These are phyloP conservation scores for Fragaria ananassa DNA, from an alignment of 306 rosid species.

Conservation along the genomic window DNA sequence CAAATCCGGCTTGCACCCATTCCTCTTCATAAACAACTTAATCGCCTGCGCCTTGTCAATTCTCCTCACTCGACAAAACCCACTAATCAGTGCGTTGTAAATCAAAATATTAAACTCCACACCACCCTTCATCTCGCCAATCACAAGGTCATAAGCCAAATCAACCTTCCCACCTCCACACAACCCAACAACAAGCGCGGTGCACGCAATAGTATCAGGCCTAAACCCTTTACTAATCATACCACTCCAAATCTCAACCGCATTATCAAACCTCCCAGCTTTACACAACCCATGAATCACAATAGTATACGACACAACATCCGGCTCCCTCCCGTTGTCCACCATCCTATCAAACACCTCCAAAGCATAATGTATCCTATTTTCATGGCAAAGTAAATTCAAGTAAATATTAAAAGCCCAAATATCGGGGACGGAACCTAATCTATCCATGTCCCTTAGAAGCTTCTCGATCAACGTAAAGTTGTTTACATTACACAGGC, in stretches of 20 bases:
- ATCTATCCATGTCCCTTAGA: conserved; percentile 52
- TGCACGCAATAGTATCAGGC: conserved; percentile 62
- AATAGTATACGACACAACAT: conserved; percentile 65
- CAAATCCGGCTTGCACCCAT: conserved; percentile 75
- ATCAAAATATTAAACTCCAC: conserved; percentile 48
- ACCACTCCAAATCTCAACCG: conserved; percentile 51
- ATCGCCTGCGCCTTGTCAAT: conserved; percentile 67
- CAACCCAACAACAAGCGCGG: conserved; percentile 73
- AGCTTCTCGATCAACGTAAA: conserved; percentile 55
- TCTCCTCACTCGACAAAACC: conserved; percentile 66
- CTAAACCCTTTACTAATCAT: conserved; percentile 54
- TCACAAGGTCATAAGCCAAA: conserved; percentile 78
- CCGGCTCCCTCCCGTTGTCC: conserved; percentile 61
- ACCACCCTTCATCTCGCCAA: conserved; percentile 53
- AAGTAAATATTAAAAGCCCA: conserved; percentile 88
- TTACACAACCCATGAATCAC: conserved; percentile 62
- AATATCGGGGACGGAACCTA: conserved; percentile 69
- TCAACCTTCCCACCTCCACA: conserved; percentile 71
- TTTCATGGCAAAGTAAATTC: conserved; percentile 51
- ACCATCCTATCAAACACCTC: conserved; percentile 45
- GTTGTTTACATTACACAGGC: conserved; percentile 51
- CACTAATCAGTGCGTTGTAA: conserved; percentile 68
- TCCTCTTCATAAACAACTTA: conserved; percentile 61
- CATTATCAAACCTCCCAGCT: conserved; percentile 46
- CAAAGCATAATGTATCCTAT: conserved; percentile 45